A percentile compares a stretch with the other conserved stretches of the same genome.
Conservation (phyloP, 2,329 filamentous ascomycete genomes). For the Venturia nashicola region DNA sequence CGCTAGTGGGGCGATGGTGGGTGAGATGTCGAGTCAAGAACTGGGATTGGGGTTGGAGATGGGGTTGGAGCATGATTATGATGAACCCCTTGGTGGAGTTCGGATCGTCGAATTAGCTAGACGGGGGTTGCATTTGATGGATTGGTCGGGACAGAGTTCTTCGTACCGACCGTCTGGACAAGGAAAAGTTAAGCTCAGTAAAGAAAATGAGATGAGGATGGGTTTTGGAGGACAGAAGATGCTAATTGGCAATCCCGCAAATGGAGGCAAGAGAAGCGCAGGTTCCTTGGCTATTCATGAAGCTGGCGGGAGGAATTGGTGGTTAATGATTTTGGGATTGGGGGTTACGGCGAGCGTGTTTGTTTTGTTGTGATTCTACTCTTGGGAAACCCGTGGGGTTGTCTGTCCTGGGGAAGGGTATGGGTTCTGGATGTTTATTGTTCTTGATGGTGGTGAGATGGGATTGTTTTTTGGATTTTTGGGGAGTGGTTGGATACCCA, state of each 20-base stretch:
- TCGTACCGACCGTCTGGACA: no score
- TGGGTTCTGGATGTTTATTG: no score
- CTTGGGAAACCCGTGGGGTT: no score
- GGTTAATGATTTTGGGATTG: neutral
- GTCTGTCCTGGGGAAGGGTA: no score
- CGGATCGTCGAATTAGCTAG: constrained; percentile 1
- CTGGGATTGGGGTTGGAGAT: neutral
- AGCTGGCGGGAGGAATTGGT: neutral
- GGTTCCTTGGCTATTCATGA: neutral
- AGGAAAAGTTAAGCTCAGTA: neutral
- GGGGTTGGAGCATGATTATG: neutral
- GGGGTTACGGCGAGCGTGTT: constrained; percentile 2
- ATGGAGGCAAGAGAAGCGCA: neutral
- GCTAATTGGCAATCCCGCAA: neutral
- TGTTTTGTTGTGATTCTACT: neutral
- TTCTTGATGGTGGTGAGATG: no score
- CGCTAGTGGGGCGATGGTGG: neutral
- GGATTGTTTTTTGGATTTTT: no score
- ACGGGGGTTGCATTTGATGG: neutral
- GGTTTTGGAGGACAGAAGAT: neutral
- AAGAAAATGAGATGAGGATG: neutral
- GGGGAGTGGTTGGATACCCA: no score
- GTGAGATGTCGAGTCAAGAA: neutral
- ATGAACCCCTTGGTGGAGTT: constrained; percentile 1
- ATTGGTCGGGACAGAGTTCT: neutral